Conservation (phyloP, 2,329 filamentous ascomycete species). For the Calonectria pauciramosa region DNA sequence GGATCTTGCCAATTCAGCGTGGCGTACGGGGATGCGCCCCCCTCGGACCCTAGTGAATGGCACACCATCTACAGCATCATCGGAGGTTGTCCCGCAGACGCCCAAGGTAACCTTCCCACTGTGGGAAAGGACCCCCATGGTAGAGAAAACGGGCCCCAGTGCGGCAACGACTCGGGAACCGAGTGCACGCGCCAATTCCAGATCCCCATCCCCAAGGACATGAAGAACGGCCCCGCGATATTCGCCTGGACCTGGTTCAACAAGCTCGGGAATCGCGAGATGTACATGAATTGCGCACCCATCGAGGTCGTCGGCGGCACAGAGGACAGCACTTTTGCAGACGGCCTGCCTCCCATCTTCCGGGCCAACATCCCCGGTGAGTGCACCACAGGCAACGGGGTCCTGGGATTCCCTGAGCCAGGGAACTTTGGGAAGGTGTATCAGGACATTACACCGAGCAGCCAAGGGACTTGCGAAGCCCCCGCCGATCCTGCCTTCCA, state of each 20-base stretch:
- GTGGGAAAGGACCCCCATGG: conserved; percentile 33
- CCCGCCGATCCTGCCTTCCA: conserved; percentile 39
- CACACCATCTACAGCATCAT: conserved; percentile 44
- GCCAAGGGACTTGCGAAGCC: conserved; percentile 36
- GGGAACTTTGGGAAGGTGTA: conserved; percentile 41
- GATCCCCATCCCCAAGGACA: conserved; percentile 45
- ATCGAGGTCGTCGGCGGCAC: conserved; percentile 69
- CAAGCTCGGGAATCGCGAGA: conserved; percentile 81
- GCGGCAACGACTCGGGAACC: conserved; percentile 37
- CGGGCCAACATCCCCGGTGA: conserved; percentile 44
- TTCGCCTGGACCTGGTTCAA: conserved; percentile 87
- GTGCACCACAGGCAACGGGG: conserved; percentile 37
- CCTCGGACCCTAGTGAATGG: conserved; percentile 36
- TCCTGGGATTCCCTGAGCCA: conserved; percentile 43
- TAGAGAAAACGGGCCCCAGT: conserved; percentile 38
- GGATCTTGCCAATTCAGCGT: conserved; percentile 46
- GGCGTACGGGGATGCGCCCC: conserved; percentile 39
- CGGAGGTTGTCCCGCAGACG: conserved; percentile 44
- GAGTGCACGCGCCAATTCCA: conserved; percentile 43
- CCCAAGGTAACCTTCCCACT: conserved; percentile 33
- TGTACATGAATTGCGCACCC: conserved; percentile 88
- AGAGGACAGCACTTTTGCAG: conserved; percentile 40
- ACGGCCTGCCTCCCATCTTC: conserved; percentile 40
- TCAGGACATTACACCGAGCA: conserved; percentile 25
- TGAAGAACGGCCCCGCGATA: conserved; percentile 66